phyloP scores from a whole-genome alignment of 306 rosid species.

The Neltuma alba region DNA sequence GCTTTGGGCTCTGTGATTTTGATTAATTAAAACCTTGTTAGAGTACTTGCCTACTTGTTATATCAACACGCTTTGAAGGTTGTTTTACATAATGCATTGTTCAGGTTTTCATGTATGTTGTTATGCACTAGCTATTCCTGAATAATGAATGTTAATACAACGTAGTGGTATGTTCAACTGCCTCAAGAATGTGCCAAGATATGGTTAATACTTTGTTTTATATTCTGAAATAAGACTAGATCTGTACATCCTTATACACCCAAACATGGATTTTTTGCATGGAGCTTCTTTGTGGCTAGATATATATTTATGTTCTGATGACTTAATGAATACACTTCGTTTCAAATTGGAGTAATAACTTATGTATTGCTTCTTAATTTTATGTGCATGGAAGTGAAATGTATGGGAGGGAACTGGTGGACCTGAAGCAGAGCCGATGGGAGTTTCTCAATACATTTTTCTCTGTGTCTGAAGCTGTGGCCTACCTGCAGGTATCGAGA shows the following conservation, averaged over 20 bases:
- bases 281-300: conserved; percentile 20
- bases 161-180: conserved; percentile 22
- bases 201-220: no score
- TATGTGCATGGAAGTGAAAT: conserved; percentile 83
- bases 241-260: conserved; percentile 28
- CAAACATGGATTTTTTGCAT: conserved; percentile 22
- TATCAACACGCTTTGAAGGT: conserved; percentile 11
- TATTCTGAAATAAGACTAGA: conserved; percentile 29
- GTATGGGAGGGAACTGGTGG: conserved; percentile 97
- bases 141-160: conserved; percentile 1
- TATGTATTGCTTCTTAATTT: conserved; percentile 53
- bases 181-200: conserved; percentile 30
- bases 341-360: conserved; percentile 43
- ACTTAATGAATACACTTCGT: conserved; percentile 39
- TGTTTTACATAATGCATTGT: not conserved
- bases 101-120: conserved; percentile 1
- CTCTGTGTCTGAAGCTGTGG: conserved; percentile 99
- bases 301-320: conserved; percentile 20
- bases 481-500: conserved; percentile 88
- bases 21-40: conserved; percentile 6
- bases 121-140: conserved; percentile 21
- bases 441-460: conserved; percentile 92
- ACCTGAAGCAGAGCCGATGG: conserved; percentile 88
- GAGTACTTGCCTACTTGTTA: conserved; percentile 9
- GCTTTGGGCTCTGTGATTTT: conserved; percentile 33